Evolutionary conservation across 1,139 yeast genomes (phyloP), one percentile per base, ranked within the genome.

Genomic region (Kazachstania sp.): DNA sequence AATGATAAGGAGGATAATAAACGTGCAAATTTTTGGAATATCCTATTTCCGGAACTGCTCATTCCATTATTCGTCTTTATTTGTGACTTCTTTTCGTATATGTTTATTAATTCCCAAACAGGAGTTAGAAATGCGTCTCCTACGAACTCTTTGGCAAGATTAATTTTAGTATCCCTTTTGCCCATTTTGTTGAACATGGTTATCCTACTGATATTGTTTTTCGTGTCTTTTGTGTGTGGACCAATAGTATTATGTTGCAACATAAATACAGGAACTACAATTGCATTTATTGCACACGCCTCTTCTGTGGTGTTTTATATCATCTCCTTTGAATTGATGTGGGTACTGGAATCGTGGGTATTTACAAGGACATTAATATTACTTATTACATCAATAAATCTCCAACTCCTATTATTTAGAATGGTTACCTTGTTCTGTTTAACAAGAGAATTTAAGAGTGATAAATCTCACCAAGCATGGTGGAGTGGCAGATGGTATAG

Each of bases 401-500:
- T 81, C n/a, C 92, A 85, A 51, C 69, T 77, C 18, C 59, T 75
- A 6, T n/a, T 83, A 1, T 72, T 77, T 49, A 74, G 78, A 39
- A 53, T 73, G 1, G 53, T 76, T 1, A 69, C 77, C 3, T 65
- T 77, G 2, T 44, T 78, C 4, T 55, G 77, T 4, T 60, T 85
- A 15, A 73, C 90, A 0, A 70, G 83, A 49, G 95, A 86, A 58
- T 67, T 77, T 51, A 72, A 71, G 39, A 77, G 73, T 50, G 81
- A 77, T 50, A 67, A 68, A 36, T 63, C 83, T 2, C 84, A 83
- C 57, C 60, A 73, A 28, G 81, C 90, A 0, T 87, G 95, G 95
- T 87, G 95, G 95, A 77, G 86, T 0, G 95, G 95, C 0, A 73
- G 71, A 44, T 86, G 95, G 95, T 60, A 73, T 38, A 68, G 67